A percentile compares a stretch with the other conserved stretches of the same genome.
Conservation (phyloP, 257 asterid species). For the Nicotiana otophora region DNA sequence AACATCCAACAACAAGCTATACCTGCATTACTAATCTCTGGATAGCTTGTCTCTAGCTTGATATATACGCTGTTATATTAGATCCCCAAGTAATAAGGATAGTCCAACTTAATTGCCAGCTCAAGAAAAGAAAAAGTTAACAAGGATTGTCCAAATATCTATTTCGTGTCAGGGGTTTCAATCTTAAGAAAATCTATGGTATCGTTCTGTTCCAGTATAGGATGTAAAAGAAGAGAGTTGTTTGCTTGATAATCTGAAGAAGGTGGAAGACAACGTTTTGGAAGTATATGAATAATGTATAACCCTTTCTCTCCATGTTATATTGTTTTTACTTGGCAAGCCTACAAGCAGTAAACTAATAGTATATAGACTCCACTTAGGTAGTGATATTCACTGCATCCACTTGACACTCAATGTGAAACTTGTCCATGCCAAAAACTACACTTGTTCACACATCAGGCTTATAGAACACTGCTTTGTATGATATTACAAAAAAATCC, state of each 20-base stretch:
- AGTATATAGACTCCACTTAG: background rate
- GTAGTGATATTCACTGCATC: background rate
- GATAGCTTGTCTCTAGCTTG: background rate
- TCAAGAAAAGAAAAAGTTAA: no score
- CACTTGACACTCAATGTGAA: conserved; percentile 1
- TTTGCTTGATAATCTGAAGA: background rate
- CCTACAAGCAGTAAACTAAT: background rate
- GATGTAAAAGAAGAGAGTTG: background rate
- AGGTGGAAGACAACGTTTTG: background rate
- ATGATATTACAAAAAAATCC: background rate
- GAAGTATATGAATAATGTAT: background rate
- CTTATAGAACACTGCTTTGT: background rate
- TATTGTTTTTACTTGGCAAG: background rate
- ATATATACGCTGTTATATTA: background rate
- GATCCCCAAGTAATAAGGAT: background rate
- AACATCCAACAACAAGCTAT: no score
- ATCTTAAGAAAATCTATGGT: background rate
- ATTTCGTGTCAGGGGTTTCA: background rate
- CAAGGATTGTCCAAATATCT: background rate
- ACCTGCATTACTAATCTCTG: no score
- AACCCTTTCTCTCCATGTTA: background rate
- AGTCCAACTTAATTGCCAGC: no score
- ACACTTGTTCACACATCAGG: background rate
- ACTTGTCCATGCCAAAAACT: background rate
- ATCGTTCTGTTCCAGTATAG: background rate